phyloP scores from a whole-genome alignment of 768 basidiomycete species.

The Suillus plorans region DNA sequence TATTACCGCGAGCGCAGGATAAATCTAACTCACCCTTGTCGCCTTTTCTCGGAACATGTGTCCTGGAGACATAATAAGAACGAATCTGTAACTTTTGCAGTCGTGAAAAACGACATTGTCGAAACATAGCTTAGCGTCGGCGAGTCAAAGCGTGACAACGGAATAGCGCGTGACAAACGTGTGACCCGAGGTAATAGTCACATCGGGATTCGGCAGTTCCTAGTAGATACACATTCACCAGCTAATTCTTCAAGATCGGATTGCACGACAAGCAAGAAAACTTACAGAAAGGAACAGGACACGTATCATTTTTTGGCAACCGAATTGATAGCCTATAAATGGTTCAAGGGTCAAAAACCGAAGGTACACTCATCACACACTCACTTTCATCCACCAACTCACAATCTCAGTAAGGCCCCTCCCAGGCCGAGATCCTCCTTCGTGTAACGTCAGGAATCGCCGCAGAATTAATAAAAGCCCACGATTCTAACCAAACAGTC shows the following conservation, averaged over 20 bases:
- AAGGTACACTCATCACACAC: constrained; percentile 25
- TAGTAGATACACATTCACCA: background rate
- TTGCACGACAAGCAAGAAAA: background rate
- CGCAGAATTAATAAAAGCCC: constrained; percentile 85
- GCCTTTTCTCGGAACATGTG: constrained; percentile 21
- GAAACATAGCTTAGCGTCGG: constrained; percentile 8
- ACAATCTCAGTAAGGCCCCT: constrained; percentile 50
- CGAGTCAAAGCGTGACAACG: constrained; percentile 1
- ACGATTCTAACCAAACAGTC: constrained; percentile 73
- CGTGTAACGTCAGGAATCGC: constrained; percentile 95
- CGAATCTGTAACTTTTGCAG: constrained; percentile 7
- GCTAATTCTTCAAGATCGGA: background rate
- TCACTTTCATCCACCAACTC: background rate
- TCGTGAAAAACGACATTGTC: constrained; percentile 10
- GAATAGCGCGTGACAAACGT: background rate
- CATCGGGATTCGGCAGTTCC: background rate
- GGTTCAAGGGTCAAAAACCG: constrained; percentile 43
- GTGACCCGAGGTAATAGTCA: constrained; percentile 2
- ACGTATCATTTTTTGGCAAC: background rate
- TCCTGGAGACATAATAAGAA: constrained; percentile 16
- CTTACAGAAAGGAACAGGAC: background rate
- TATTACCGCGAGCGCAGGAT: background rate
- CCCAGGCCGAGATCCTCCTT: constrained; percentile 87
- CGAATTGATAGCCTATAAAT: constrained; percentile 14
- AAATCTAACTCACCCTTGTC: constrained; percentile 23